Evolutionary conservation across 2,329 filamentous ascomycete genomes (phyloP).

Genomic region (Ramularia collo-cygni): DNA sequence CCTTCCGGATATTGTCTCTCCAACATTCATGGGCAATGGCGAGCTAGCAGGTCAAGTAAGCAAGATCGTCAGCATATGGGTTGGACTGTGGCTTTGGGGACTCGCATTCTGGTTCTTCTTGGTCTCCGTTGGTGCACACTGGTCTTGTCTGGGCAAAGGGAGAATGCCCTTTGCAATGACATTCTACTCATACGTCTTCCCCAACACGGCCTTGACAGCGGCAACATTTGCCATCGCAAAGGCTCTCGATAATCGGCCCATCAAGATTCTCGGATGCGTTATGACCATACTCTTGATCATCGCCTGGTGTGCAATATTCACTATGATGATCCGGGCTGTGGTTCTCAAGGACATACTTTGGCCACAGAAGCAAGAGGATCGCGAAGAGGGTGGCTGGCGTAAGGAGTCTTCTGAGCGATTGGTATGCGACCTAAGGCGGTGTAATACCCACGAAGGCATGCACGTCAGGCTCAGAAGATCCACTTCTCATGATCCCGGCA

Average conservation of each 20-base stretch:
- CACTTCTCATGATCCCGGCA: too few species aligned
- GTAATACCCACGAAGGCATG: not conserved
- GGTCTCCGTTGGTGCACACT: constrained; percentile 68
- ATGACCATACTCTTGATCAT: constrained; percentile 60
- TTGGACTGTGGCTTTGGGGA: constrained; percentile 74
- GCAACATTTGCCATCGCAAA: constrained; percentile 65
- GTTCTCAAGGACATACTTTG: constrained; percentile 62
- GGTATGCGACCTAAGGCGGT: not conserved
- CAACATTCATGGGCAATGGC: constrained; percentile 51
- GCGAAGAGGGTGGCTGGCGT: constrained; percentile 53
- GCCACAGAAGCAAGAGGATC: constrained; percentile 64
- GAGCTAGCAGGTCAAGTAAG: constrained; percentile 49
- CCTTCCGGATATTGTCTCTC: constrained; percentile 42
- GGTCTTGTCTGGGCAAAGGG: constrained; percentile 55
- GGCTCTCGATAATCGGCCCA: constrained; percentile 40
- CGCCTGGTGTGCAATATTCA: constrained; percentile 62
- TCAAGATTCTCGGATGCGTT: constrained; percentile 61
- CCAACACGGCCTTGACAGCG: constrained; percentile 57
- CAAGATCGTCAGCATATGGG: constrained; percentile 52
- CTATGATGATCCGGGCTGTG: constrained; percentile 64
- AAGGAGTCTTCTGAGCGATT: constrained; percentile 6
- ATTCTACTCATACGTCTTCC: constrained; percentile 79
- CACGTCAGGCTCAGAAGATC: not conserved
- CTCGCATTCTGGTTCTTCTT: constrained; percentile 81
- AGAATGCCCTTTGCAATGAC: constrained; percentile 74